Evolutionary conservation across 805 yeast species (phyloP).

Genomic region (Saccharomycopsis sp.): DNA sequence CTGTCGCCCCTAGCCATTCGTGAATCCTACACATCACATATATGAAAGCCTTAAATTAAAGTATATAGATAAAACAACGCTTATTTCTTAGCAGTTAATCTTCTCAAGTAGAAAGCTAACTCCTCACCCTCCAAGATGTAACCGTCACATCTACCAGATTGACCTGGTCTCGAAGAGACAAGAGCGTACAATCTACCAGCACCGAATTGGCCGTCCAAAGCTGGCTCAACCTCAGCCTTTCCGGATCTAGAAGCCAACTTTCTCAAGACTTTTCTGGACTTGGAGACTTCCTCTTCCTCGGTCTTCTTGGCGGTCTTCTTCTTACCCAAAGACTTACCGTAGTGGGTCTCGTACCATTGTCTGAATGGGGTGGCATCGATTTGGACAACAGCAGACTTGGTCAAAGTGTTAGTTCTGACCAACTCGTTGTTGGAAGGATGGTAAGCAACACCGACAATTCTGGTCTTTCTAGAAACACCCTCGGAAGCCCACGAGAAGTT

Average conservation of each 20-base stretch:
- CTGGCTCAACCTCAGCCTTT: conserved; percentile 75
- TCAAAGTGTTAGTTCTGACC: conserved; percentile 99
- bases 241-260: conserved; percentile 91
- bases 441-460: conserved; percentile 96
- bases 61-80: conserved; percentile 21
- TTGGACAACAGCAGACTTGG: conserved; percentile 98
- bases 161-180: conserved; percentile 99
- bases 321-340: conserved; percentile 92
- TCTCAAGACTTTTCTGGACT: conserved; percentile 51
- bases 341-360: conserved; percentile 98
- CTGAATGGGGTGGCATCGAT: conserved; percentile 99
- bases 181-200: conserved; percentile 99
- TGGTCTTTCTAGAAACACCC: conserved; percentile 98
- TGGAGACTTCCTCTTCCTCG: conserved; percentile 48
- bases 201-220: conserved; percentile 94
- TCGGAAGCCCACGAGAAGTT: conserved; percentile 99
- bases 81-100: conserved; percentile 99
- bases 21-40: background rate
- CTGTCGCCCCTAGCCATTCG: too few relatives aligned
- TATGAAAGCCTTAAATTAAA: background rate
- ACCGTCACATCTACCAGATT: conserved; percentile 99
- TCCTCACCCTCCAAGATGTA: conserved; percentile 99
- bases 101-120: conserved; percentile 99
- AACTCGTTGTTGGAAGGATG: conserved; percentile 99
- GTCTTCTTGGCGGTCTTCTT: conserved; percentile 44